phyloP scores from a whole-genome alignment of 345 rosid species.

The Raphanus raphanistrum region DNA sequence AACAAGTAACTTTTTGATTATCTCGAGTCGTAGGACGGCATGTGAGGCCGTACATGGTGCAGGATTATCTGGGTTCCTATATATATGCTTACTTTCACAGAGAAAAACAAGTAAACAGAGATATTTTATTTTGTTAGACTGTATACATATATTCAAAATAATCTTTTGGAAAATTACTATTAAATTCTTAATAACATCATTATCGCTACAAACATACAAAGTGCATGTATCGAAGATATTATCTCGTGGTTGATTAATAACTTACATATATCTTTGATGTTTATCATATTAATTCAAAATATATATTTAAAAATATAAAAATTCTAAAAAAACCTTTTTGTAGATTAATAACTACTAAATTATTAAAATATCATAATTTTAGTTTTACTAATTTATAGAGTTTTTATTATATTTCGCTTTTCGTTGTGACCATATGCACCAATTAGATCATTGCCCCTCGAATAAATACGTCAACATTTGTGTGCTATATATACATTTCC shows the following conservation, averaged over 20 bases:
- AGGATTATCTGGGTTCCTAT: constrained; percentile 37
- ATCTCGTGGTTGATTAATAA: background rate
- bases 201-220: background rate
- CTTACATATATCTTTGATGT: background rate
- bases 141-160: constrained; percentile 2
- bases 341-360: no score
- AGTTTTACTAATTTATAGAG: no score
- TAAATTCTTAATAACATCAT: background rate
- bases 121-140: constrained; percentile 19
- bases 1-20: constrained; percentile 29
- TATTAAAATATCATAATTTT: no score
- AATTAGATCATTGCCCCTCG: background rate
- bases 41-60: constrained; percentile 44
- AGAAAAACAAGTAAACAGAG: constrained; percentile 1
- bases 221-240: background rate
- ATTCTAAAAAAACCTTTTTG: no score
- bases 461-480: constrained; percentile 8
- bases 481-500: constrained; percentile 1
- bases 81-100: constrained; percentile 18
- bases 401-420: no score
- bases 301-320: no score
- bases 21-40: constrained; percentile 24
- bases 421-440: no score
- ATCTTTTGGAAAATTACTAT: background rate
- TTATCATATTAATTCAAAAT: background rate